Percentiles rank a stretch among this genome's conserved stretches.
These are phyloP conservation scores for Colletotrichum lentis DNA, from an alignment of 2,329 filamentous ascomycete genomes.

Conservation along the genomic window DNA sequence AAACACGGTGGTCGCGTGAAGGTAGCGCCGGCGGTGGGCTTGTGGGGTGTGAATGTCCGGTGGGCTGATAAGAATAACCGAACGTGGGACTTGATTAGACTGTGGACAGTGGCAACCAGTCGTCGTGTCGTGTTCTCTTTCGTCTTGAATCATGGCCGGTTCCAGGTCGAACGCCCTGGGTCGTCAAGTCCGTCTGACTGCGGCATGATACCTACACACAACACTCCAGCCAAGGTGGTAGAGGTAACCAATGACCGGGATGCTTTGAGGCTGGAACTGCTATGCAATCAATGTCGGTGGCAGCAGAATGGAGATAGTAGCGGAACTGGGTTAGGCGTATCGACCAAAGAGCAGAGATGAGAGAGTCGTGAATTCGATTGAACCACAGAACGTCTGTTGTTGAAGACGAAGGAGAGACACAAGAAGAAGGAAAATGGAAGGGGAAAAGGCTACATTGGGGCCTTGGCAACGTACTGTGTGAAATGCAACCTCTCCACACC, in stretches of 20 bases:
- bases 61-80: conserved; percentile 8
- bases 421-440: background rate
- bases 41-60: conserved; percentile 14
- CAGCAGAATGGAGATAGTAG: background rate
- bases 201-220: conserved; percentile 1
- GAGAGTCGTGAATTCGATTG: background rate
- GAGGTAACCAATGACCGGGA: background rate
- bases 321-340: background rate
- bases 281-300: background rate
- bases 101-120: background rate
- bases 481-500: background rate
- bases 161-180: conserved; percentile 23
- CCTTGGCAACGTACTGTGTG: conserved; percentile 7
- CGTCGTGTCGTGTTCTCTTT: background rate
- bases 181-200: conserved; percentile 7
- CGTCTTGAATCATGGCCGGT: conserved; percentile 12
- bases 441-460: background rate
- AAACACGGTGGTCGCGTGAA: conserved; percentile 15
- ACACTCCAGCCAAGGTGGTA: background rate
- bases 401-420: background rate
- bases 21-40: conserved; percentile 21
- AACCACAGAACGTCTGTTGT: background rate
- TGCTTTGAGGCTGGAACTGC: background rate
- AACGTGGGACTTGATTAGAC: background rate
- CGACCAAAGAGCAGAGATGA: background rate